phyloP scores from a whole-genome alignment of 352 stramenopile species.

The Phytophthora tubulina region DNA sequence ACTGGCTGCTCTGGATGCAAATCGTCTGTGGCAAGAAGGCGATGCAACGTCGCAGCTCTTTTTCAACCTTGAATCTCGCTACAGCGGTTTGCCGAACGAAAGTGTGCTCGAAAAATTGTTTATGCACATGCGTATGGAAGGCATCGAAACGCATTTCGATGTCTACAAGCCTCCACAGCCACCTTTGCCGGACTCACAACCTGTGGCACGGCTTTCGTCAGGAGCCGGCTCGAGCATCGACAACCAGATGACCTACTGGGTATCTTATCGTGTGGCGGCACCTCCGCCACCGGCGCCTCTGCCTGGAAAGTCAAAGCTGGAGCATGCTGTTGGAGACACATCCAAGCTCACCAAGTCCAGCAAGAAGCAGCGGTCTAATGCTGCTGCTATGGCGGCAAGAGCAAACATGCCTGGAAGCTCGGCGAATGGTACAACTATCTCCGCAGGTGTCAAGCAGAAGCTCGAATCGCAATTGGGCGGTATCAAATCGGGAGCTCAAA shows the following conservation, averaged over 20 bases:
- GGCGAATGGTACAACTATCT: slow-evolving; percentile 12
- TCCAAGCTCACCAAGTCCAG: slow-evolving; percentile 55
- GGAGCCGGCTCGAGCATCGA: slow-evolving; percentile 38
- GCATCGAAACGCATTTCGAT: slow-evolving; percentile 66
- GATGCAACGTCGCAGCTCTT: slow-evolving; percentile 55
- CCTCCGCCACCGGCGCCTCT: slow-evolving; percentile 46
- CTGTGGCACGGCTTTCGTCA: slow-evolving; percentile 25
- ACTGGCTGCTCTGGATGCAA: slow-evolving; percentile 42
- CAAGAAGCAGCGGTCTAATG: slow-evolving; percentile 66
- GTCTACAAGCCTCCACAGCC: slow-evolving; percentile 61
- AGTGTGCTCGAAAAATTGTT: slow-evolving; percentile 54
- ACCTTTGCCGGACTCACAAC: not conserved
- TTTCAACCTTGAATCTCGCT: slow-evolving; percentile 33
- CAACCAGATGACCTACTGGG: slow-evolving; percentile 63
- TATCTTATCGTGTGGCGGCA: slow-evolving; percentile 77
- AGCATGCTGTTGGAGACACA: slow-evolving; percentile 38
- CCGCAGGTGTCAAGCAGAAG: slow-evolving; percentile 72
- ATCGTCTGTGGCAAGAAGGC: slow-evolving; percentile 55
- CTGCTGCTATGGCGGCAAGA: slow-evolving; percentile 22
- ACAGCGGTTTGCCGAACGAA: slow-evolving; percentile 25
- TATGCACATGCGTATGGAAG: slow-evolving; percentile 59
- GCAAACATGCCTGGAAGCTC: slow-evolving; percentile 17
- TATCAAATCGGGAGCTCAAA: slow-evolving; percentile 44
- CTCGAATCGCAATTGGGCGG: slow-evolving; percentile 55
- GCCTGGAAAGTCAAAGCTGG: slow-evolving; percentile 40